Evolutionary conservation across 2,329 filamentous ascomycete species (phyloP).

Genomic region (Neurospora crassa): DNA sequence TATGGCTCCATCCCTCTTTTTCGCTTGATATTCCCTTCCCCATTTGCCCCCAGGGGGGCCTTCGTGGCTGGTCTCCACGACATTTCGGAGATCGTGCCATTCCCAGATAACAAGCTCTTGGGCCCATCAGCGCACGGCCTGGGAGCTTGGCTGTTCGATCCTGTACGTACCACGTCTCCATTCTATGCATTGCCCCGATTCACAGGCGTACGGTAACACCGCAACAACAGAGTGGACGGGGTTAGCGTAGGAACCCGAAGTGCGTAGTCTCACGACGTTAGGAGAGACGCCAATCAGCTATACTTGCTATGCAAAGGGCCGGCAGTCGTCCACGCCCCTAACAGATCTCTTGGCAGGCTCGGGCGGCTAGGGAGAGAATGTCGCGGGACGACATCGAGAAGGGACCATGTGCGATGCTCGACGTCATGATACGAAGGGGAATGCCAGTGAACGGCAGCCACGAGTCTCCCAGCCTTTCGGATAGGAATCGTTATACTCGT

Average conservation of each 20-base stretch:
- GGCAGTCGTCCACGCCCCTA: not conserved
- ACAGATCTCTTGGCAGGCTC: not conserved
- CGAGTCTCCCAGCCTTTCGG: not conserved
- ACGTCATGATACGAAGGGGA: not conserved
- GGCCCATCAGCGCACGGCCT: not conserved
- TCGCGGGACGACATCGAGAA: not conserved
- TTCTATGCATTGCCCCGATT: not conserved
- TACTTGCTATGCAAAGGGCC: not conserved
- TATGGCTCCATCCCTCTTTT: not conserved
- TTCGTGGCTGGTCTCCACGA: not conserved
- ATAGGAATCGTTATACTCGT: not conserved
- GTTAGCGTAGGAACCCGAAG: not conserved
- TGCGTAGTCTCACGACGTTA: not conserved
- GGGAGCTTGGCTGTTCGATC: not conserved
- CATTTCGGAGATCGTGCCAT: not conserved
- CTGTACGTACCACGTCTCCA: not conserved
- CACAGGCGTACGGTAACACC: not conserved
- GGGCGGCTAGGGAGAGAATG: not conserved
- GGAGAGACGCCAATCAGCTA: not conserved
- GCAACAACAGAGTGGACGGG: not conserved
- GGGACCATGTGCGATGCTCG: not conserved
- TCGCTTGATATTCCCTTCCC: not conserved
- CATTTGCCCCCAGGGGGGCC: not conserved
- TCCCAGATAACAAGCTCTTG: not conserved
- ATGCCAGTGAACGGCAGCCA: not conserved